Conservation (phyloP, 345 rosid species). For the Lumnitzera littorea region DNA sequence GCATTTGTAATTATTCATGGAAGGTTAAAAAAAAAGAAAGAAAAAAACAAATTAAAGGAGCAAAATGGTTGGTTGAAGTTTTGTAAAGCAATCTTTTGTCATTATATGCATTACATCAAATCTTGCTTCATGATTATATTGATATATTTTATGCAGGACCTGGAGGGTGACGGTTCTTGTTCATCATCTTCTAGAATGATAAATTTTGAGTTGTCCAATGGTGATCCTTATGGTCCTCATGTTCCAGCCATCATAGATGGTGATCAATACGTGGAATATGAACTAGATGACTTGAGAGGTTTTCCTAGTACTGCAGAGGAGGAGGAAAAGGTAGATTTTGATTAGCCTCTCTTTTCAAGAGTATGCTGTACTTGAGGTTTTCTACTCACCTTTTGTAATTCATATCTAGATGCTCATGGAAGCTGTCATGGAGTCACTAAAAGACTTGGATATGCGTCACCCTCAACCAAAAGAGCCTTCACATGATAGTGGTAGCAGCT, state of each 20-base stretch:
- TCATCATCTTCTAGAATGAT: constrained; percentile 78
- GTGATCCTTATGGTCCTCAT: constrained; percentile 53
- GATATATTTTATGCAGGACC: constrained; percentile 39
- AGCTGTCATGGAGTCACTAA: constrained; percentile 63
- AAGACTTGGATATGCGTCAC: constrained; percentile 41
- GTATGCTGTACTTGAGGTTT: neutral
- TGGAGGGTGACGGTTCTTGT: constrained; percentile 26
- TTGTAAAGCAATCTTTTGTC: too few species aligned
- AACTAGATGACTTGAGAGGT: constrained; percentile 68
- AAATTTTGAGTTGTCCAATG: constrained; percentile 67
- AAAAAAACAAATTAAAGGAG: too few species aligned
- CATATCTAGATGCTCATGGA: constrained; percentile 75
- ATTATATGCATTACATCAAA: neutral
- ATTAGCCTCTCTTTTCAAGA: neutral
- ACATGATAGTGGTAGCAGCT: constrained; percentile 16
- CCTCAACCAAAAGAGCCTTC: constrained; percentile 23
- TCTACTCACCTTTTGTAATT: neutral
- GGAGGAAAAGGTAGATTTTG: constrained; percentile 69
- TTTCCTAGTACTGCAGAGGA: constrained; percentile 68
- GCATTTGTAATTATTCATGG: too few species aligned
- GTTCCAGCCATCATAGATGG: constrained; percentile 47
- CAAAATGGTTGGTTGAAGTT: too few species aligned
- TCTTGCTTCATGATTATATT: neutral
- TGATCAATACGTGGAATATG: constrained; percentile 77
- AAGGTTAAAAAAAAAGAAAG: too few species aligned